phyloP scores from a whole-genome alignment of 1,284 basidiomycete genomes.

The Ustanciosporium gigantosporum region DNA sequence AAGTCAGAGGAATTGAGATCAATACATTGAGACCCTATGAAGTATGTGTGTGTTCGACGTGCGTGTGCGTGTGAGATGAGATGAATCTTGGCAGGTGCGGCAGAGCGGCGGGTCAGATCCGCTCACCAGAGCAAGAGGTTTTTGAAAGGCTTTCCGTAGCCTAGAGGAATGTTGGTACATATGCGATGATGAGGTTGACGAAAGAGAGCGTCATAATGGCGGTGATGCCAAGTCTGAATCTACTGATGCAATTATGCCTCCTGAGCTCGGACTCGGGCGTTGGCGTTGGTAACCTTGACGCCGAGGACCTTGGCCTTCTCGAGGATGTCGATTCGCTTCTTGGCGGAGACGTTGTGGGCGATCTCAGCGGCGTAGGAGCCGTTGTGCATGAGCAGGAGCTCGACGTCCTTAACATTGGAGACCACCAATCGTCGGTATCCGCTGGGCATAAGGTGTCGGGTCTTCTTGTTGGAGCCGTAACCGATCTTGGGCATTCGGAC shows the following conservation, averaged over 20 bases:
- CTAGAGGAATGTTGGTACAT: too few relatives aligned
- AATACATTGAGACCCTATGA: slow-evolving; percentile 1
- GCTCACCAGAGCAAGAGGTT: neutral
- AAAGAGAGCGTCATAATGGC: too few relatives aligned
- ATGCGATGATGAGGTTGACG: too few relatives aligned
- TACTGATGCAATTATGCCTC: slow-evolving; percentile 72
- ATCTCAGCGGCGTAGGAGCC: slow-evolving; percentile 94
- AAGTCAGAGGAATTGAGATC: neutral
- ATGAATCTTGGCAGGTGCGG: neutral
- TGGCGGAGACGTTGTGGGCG: slow-evolving; percentile 94
- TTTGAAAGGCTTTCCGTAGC: too few relatives aligned
- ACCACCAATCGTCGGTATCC: slow-evolving; percentile 60
- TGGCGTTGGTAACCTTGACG: slow-evolving; percentile 83
- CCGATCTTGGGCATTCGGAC: slow-evolving; percentile 60
- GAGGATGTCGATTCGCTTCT: slow-evolving; percentile 90
- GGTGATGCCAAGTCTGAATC: too few relatives aligned
- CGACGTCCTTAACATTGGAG: slow-evolving; percentile 57
- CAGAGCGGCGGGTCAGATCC: neutral
- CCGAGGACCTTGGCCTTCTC: slow-evolving; percentile 69
- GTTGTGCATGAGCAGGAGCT: slow-evolving; percentile 72
- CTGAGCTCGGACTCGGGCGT: slow-evolving; percentile 93
- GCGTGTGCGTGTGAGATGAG: neutral
- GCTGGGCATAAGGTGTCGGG: slow-evolving; percentile 60
- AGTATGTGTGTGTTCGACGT: neutral
- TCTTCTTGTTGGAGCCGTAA: slow-evolving; percentile 62